These are phyloP conservation scores for Ganoderma leucocontextum DNA, from an alignment of 1,284 basidiomycete species.

Conservation along the genomic window DNA sequence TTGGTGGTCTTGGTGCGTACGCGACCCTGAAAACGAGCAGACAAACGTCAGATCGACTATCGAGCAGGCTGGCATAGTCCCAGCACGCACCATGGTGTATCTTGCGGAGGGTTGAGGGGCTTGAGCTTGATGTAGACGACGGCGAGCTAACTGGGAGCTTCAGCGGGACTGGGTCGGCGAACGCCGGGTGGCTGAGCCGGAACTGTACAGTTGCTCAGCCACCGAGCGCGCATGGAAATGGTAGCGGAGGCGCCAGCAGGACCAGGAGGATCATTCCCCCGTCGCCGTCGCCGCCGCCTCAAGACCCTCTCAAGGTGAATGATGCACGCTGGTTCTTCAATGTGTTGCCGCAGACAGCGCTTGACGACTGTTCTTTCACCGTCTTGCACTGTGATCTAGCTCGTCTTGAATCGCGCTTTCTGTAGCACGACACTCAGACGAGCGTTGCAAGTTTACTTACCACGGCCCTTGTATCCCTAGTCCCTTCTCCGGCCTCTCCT, in stretches of 20 bases:
- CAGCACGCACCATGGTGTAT: conserved; percentile 38
- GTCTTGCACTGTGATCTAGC: conserved; percentile 42
- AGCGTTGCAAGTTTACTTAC: conserved; percentile 54
- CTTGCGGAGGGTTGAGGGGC: conserved; percentile 38
- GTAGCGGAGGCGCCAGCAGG: conserved; percentile 17
- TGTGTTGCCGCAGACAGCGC: conserved; percentile 34
- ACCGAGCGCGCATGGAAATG: conserved; percentile 23
- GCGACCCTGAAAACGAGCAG: conserved; percentile 78
- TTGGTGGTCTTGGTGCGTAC: conserved; percentile 99
- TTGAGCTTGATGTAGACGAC: conserved; percentile 37
- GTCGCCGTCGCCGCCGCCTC: conserved; percentile 37
- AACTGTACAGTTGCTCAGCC: conserved; percentile 42
- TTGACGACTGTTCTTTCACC: conserved; percentile 36
- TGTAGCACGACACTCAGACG: conserved; percentile 84
- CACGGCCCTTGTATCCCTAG: conserved; percentile 35
- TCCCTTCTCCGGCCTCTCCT: conserved; percentile 34
- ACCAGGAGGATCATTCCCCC: conserved; percentile 22
- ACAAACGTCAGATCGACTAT: conserved; percentile 21
- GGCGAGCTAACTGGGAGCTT: conserved; percentile 32
- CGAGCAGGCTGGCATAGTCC: conserved; percentile 16
- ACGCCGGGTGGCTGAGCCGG: conserved; percentile 33
- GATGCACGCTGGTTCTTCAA: conserved; percentile 27
- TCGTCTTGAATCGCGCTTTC: conserved; percentile 84
- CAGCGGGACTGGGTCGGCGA: conserved; percentile 26
- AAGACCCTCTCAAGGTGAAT: conserved; percentile 48